Evolutionary conservation across 805 yeast genomes (phyloP).

Genomic region (Candida palmyrensis): DNA sequence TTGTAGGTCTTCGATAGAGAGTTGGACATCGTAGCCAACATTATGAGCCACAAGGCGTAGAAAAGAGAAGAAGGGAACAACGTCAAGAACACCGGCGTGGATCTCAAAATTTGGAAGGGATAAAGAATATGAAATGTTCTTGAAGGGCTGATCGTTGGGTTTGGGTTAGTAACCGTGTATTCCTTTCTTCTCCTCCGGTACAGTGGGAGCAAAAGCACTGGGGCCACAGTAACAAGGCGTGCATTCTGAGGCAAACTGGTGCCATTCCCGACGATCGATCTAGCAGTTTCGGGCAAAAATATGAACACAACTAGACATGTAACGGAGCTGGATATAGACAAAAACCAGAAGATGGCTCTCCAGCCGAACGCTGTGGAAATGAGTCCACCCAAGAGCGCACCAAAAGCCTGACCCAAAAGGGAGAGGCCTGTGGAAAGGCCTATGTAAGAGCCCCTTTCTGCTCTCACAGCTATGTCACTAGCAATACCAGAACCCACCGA

Average conservation of each 20-base stretch:
- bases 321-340: conserved; percentile 54
- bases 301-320: conserved; percentile 24
- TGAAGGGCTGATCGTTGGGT: conserved; percentile 17
- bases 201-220: conserved; percentile 26
- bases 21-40: conserved; percentile 58
- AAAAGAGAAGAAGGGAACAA: conserved; percentile 54
- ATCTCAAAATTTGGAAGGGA: conserved; percentile 35
- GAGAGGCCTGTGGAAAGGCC: conserved; percentile 60
- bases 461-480: conserved; percentile 61
- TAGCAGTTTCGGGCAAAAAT: conserved; percentile 65
- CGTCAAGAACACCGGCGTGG: conserved; percentile 40
- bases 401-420: conserved; percentile 67
- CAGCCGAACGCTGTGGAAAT: conserved; percentile 36
- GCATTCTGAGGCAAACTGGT: conserved; percentile 44
- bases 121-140: conserved; percentile 15
- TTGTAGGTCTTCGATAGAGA: conserved; percentile 43
- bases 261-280: conserved; percentile 69
- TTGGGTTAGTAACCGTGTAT: conserved; percentile 25
- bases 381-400: conserved; percentile 61
- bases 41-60: conserved; percentile 60
- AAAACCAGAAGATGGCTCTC: conserved; percentile 72
- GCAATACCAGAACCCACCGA: conserved; percentile 62
- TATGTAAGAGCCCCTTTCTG: conserved; percentile 59
- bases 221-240: conserved; percentile 41
- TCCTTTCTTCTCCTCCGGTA: conserved; percentile 20